phyloP scores from a whole-genome alignment of 306 rosid species.

The Sicyos baderoa region DNA sequence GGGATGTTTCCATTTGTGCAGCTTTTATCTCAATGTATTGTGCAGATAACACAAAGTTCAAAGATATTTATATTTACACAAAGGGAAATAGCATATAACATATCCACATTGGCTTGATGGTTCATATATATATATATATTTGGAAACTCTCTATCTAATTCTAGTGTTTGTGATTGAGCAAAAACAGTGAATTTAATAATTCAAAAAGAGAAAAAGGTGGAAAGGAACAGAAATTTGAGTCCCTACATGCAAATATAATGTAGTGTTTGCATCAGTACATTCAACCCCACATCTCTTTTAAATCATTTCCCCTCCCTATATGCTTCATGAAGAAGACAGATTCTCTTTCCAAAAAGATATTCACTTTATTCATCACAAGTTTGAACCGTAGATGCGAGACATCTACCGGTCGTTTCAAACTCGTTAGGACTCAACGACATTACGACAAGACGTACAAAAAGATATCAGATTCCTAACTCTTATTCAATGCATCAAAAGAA shows the following conservation, averaged over 20 bases:
- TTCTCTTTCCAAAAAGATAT: slow-evolving; percentile 30
- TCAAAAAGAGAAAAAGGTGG: slow-evolving; percentile 31
- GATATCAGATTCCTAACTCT: slow-evolving; percentile 27
- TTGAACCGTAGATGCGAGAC: slow-evolving; percentile 23
- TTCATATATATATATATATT: slow-evolving; percentile 13
- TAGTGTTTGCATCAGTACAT: slow-evolving; percentile 45
- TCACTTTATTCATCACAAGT: slow-evolving; percentile 22
- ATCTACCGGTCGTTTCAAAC: slow-evolving; percentile 34
- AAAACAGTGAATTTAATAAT: slow-evolving; percentile 59
- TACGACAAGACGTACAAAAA: slow-evolving; percentile 32
- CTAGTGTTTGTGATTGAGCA: slow-evolving; percentile 64
- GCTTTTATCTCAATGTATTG: slow-evolving; percentile 19
- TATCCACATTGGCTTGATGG: slow-evolving; percentile 22
- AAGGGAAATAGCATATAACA: slow-evolving; percentile 27
- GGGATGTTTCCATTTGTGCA: slow-evolving; percentile 70
- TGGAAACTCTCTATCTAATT: slow-evolving; percentile 53
- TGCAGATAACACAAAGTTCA: slow-evolving; percentile 13
- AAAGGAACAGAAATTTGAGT: slow-evolving; percentile 47
- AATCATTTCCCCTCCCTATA: slow-evolving; percentile 42
- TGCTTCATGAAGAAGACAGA: slow-evolving; percentile 30
- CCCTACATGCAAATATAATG: slow-evolving; percentile 66
- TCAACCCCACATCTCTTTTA: slow-evolving; percentile 44
- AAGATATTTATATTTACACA: slow-evolving; percentile 18
- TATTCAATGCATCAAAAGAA: background rate
- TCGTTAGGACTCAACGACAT: slow-evolving; percentile 19